Evolutionary conservation across 169 alveolate genomes (phyloP).

Genomic region (Cyclospora cayetanensis): DNA sequence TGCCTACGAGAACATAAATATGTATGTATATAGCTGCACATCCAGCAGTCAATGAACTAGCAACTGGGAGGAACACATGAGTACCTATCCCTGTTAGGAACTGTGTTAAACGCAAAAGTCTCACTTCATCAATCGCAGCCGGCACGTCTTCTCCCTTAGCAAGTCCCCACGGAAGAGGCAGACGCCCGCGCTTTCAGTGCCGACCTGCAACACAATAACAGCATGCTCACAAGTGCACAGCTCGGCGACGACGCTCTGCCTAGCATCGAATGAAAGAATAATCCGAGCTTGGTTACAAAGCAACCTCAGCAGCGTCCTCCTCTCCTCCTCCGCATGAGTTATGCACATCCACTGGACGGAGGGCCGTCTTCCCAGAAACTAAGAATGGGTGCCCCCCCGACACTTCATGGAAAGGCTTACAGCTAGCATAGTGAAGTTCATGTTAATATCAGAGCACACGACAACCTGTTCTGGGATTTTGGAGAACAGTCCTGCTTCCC

Average conservation of each 20-base stretch:
- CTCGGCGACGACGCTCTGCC: neutral
- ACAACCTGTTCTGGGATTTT: slow-evolving; percentile 60
- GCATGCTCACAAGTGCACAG: neutral
- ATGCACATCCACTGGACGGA: neutral
- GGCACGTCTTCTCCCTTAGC: slow-evolving; percentile 64
- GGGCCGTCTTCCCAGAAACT: neutral
- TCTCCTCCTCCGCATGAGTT: neutral
- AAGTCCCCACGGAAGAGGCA: slow-evolving; percentile 70
- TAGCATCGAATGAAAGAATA: neutral
- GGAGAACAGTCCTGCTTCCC: slow-evolving; percentile 69
- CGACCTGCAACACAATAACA: slow-evolving; percentile 20
- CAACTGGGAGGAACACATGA: no score
- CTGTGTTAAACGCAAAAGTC: no score
- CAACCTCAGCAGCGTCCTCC: neutral
- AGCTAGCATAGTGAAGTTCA: slow-evolving; percentile 57
- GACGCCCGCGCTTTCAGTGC: slow-evolving; percentile 65
- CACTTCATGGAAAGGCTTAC: no score
- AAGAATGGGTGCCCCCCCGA: neutral
- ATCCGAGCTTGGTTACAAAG: neutral
- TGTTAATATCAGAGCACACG: slow-evolving; percentile 60
- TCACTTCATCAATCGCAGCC: slow-evolving; percentile 61
- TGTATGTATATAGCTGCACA: no score
- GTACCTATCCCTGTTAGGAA: no score
- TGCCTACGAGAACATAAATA: no score
- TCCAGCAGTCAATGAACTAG: no score